Base-by-base conservation (phyloP, 352 stramenopile species). In the Phytophthora palmivora region DNA sequence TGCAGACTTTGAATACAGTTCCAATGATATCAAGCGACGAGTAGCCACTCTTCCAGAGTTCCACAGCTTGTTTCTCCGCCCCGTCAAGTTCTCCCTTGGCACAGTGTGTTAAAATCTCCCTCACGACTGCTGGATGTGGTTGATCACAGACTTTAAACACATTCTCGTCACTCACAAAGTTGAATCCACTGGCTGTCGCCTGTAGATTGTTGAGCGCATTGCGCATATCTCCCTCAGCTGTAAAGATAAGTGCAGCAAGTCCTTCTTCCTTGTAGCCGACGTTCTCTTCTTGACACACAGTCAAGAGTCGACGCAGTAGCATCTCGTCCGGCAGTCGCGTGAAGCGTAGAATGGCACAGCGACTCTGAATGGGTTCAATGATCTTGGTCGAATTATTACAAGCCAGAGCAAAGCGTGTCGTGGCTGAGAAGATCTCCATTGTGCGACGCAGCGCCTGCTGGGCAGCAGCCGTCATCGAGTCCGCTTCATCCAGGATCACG, bases 351-450 rank as follows among this genome's bases (percentile, higher is more conserved):
- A 99, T 99, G 38, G 98, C n/a, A 49, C 97, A 99, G 50, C 98
- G 92, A 67, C 83, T 98, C 89, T 99, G 85, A 70, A 99, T 99
- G 24, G 98, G 97, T 76, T 99, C 97, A 71, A 99, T 99, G 68
- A 99, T 99, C 85, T 99, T 99, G 22, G 95, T 99, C 19, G 89
- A 98, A 45, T 98, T 93, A 80, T 99, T 99, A 79, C 98, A 99
- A n/a, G n/a, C 97, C 49, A 99, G 74, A 12, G 97, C 97, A 74
- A 99, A 99, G 3, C 98, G 89, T 38, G 97, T 99, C 6, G 97
- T 98, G 59, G 87, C 88, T 42, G 96, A 98, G 74, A 98, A 99
- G 24, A 99, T 91, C 84, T 99, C 97, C 97, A 99, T 99, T 2
- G 97, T 99, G 34, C 97, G 86, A 41, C 97, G 90, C 55, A 99